Evolutionary conservation across 202 grass and related monocot genomes (phyloP).

Genomic region (Cymbopogon flexuosus): DNA sequence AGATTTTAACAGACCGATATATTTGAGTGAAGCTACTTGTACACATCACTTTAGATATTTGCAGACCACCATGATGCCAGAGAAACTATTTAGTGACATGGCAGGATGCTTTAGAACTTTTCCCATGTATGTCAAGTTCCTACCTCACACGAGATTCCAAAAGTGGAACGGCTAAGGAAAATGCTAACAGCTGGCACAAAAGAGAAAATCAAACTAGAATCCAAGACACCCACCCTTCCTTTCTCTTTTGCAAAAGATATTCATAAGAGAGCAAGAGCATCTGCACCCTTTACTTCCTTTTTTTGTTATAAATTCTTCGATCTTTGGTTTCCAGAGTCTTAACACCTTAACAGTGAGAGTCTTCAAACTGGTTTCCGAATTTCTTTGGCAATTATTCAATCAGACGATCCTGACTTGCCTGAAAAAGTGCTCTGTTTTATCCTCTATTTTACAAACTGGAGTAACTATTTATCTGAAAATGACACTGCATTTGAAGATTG

Average conservation of each 20-base stretch:
- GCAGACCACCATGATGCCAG: constrained; percentile 7
- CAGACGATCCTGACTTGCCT: not conserved
- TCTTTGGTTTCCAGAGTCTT: not conserved
- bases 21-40: no score
- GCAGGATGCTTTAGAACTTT: constrained; percentile 41
- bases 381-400: not conserved
- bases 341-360: not conserved
- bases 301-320: not conserved
- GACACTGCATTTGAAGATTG: constrained; percentile 10
- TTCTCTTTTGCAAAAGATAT: constrained; percentile 32
- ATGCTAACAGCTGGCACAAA: not conserved
- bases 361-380: not conserved
- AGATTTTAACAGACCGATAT: not conserved
- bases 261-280: constrained; percentile 30
- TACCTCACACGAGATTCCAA: constrained; percentile 34
- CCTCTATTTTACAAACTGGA: constrained; percentile 1
- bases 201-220: constrained; percentile 20
- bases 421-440: not conserved
- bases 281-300: constrained; percentile 13
- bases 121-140: constrained; percentile 32
- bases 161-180: not conserved
- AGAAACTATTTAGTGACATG: constrained; percentile 43
- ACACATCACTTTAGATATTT: constrained; percentile 24
- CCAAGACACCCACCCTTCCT: not conserved
- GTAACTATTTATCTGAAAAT: constrained; percentile 16